Percentiles rank a stretch among this genome's conserved stretches.
phyloP scores from a whole-genome alignment of 805 yeast genomes.

The Spathaspora arborariae region DNA sequence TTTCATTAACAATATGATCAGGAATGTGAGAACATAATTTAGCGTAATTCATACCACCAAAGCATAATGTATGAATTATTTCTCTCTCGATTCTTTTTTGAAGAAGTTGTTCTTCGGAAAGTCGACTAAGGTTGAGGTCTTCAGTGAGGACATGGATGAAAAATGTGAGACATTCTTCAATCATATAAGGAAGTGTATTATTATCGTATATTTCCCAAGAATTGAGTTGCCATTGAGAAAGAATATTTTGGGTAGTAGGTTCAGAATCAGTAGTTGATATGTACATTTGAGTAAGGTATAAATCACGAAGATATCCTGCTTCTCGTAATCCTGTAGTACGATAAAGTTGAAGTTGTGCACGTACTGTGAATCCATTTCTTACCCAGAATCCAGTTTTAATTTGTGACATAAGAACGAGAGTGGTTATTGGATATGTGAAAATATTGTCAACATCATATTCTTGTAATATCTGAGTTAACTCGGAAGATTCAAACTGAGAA shows the following conservation, averaged over 20 bases:
- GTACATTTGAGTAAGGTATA: conserved; percentile 68
- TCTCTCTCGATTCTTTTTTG: conserved; percentile 58
- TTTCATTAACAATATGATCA: conserved; percentile 70
- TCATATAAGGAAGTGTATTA: conserved; percentile 53
- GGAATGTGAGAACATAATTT: conserved; percentile 68
- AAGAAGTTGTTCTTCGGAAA: conserved; percentile 44
- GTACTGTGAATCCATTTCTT: conserved; percentile 80
- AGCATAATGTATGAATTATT: conserved; percentile 79
- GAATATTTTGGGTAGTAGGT: conserved; percentile 50
- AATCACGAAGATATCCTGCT: conserved; percentile 74
- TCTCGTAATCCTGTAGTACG: conserved; percentile 77
- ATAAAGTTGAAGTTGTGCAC: conserved; percentile 77
- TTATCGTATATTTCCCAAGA: conserved; percentile 40
- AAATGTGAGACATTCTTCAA: conserved; percentile 74
- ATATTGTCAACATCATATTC: conserved; percentile 17
- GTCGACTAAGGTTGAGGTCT: conserved; percentile 52
- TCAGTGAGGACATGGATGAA: conserved; percentile 69
- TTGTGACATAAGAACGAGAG: conserved; percentile 75
- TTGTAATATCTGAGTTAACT: conserved; percentile 8
- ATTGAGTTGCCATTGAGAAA: conserved; percentile 67
- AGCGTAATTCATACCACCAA: conserved; percentile 67
- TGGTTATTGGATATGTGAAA: conserved; percentile 74
- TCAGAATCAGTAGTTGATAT: conserved; percentile 49
- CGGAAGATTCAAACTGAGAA: conserved; percentile 23
- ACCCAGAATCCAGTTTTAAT: conserved; percentile 92